Percentiles rank a stretch among this genome's conserved stretches.
These are phyloP conservation scores for Euphorbia neoarborescens DNA, from an alignment of 441 rosid species.

Conservation along the genomic window DNA sequence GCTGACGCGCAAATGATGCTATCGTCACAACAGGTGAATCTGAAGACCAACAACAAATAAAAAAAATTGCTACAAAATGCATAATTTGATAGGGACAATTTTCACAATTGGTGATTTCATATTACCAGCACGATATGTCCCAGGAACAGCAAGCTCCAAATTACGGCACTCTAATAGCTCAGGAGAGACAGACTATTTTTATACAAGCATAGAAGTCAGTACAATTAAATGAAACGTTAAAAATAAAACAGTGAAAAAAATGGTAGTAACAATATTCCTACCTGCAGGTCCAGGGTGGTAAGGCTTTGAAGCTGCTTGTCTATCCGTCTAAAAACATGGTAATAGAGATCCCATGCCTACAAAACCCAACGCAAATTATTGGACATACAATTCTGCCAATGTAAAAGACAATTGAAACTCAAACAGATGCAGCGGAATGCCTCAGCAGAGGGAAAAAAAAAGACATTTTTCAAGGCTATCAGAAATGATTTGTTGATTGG, in stretches of 20 bases:
- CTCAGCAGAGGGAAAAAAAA: not conserved
- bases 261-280: slow-evolving; percentile 26
- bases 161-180: slow-evolving; percentile 81
- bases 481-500: slow-evolving; percentile 2
- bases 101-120: slow-evolving; percentile 10
- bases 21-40: slow-evolving; percentile 87
- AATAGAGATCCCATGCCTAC: slow-evolving; percentile 99
- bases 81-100: slow-evolving; percentile 10
- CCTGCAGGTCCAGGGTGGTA: slow-evolving; percentile 91
- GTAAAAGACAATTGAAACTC: not conserved
- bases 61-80: slow-evolving; percentile 14
- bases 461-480: not conserved
- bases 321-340: slow-evolving; percentile 89
- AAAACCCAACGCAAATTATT: slow-evolving; percentile 26
- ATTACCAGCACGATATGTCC: slow-evolving; percentile 90
- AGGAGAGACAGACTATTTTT: slow-evolving; percentile 84
- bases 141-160: slow-evolving; percentile 98
- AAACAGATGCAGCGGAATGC: not conserved
- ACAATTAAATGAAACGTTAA: slow-evolving; percentile 7
- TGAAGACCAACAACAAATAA: slow-evolving; percentile 26
- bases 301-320: slow-evolving; percentile 94
- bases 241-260: slow-evolving; percentile 2
- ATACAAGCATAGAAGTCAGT: slow-evolving; percentile 25
- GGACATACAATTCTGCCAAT: not conserved
- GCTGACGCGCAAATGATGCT: slow-evolving; percentile 83